Percentiles rank a stretch among this genome's conserved stretches.
phyloP scores from a whole-genome alignment of 495 filamentous ascomycete genomes.

The Penicillium pulvis region DNA sequence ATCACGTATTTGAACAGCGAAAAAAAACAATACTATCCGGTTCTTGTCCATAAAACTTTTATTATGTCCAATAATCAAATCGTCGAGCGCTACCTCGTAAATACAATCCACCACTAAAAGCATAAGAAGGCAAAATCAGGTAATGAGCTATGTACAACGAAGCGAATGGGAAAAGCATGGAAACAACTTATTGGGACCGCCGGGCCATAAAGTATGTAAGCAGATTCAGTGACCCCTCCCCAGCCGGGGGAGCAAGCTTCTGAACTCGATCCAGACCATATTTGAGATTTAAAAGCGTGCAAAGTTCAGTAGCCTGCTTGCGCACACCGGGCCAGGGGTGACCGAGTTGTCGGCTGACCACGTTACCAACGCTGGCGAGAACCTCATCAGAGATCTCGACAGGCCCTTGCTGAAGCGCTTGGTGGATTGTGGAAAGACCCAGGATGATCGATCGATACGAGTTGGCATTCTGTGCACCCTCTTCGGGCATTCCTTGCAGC shows the following conservation, averaged over 20 bases:
- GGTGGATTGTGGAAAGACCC: conserved; percentile 44
- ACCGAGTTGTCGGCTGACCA: conserved; percentile 64
- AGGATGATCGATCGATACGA: conserved; percentile 47
- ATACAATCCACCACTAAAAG: conserved; percentile 1
- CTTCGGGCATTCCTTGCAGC: conserved; percentile 36
- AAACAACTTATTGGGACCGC: conserved; percentile 11
- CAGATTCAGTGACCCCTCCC: conserved; percentile 69
- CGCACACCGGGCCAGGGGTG: conserved; percentile 76
- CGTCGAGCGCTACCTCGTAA: background rate
- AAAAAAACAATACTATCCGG: no score
- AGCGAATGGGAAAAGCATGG: background rate
- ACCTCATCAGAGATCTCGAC: conserved; percentile 30
- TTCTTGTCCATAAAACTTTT: background rate
- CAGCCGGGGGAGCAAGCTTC: conserved; percentile 60
- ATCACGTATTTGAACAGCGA: no score
- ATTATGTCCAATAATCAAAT: background rate
- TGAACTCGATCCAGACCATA: conserved; percentile 63
- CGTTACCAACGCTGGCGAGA: conserved; percentile 47
- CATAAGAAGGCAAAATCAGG: background rate
- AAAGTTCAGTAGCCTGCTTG: conserved; percentile 75
- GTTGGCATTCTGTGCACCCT: conserved; percentile 31
- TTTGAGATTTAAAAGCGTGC: conserved; percentile 70
- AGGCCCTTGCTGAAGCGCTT: conserved; percentile 20
- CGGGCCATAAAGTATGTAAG: conserved; percentile 85
- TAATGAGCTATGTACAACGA: background rate